These are phyloP conservation scores for Aureobasidium melanogenum DNA, from an alignment of 2,329 filamentous ascomycete genomes.

Conservation along the genomic window DNA sequence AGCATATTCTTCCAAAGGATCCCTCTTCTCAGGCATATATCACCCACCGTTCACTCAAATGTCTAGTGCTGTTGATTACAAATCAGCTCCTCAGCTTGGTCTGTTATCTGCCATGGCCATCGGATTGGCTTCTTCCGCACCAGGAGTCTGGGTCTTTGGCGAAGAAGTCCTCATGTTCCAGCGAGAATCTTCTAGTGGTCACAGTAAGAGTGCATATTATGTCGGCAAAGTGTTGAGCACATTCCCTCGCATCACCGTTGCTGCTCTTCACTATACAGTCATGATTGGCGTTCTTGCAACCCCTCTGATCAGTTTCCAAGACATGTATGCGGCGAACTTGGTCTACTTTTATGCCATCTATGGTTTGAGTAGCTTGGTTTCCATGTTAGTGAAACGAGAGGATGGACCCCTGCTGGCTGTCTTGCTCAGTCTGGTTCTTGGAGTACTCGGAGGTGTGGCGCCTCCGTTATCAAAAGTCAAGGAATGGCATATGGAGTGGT, in stretches of 20 bases:
- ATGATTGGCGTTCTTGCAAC: constrained; percentile 41
- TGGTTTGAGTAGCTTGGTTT: constrained; percentile 44
- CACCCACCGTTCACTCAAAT: constrained; percentile 42
- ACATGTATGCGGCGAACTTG: constrained; percentile 43
- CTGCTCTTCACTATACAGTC: constrained; percentile 47
- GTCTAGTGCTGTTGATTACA: constrained; percentile 43
- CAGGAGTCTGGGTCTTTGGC: constrained; percentile 49
- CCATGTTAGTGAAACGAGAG: constrained; percentile 47
- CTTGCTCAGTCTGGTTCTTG: constrained; percentile 11
- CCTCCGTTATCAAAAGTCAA: constrained; percentile 42
- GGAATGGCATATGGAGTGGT: constrained; percentile 46
- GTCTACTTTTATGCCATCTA: constrained; percentile 53
- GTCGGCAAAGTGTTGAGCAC: constrained; percentile 47
- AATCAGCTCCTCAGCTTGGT: constrained; percentile 43
- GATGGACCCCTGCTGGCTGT: constrained; percentile 50
- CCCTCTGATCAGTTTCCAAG: constrained; percentile 42
- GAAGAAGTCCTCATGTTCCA: constrained; percentile 48
- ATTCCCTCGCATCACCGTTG: constrained; percentile 42
- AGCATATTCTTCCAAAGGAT: constrained; percentile 40
- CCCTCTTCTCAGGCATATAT: constrained; percentile 47
- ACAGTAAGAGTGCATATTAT: constrained; percentile 49
- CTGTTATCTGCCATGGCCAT: constrained; percentile 47
- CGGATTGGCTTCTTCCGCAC: constrained; percentile 46
- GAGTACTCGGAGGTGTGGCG: constrained; percentile 31
- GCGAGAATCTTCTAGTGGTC: constrained; percentile 48